A percentile compares a stretch with the other conserved stretches of the same genome.
These are phyloP conservation scores for Sporothrix luriei DNA, from an alignment of 2,329 filamentous ascomycete genomes.

Conservation along the genomic window DNA sequence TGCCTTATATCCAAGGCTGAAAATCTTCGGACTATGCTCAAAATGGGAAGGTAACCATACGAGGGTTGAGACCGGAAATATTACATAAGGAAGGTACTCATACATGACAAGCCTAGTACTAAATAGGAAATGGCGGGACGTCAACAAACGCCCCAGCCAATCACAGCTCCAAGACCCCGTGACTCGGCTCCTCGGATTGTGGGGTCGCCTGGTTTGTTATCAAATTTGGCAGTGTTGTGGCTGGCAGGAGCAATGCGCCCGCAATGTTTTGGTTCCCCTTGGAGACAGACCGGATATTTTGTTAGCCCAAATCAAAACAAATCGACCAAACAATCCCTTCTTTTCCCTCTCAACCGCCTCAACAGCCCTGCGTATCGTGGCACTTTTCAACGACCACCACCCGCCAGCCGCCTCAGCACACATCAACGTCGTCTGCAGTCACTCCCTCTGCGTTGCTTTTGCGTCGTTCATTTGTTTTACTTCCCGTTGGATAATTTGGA, in stretches of 20 bases:
- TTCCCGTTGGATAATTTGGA: constrained; percentile 32
- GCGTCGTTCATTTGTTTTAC: background rate
- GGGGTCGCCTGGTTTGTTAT: constrained; percentile 26
- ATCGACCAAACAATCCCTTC: constrained; percentile 36
- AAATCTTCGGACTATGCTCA: background rate
- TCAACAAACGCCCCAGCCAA: constrained; percentile 22
- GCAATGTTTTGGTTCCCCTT: constrained; percentile 37
- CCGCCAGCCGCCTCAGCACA: constrained; percentile 25
- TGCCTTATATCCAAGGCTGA: background rate
- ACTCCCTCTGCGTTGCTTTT: constrained; percentile 19
- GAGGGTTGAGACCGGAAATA: too few relatives aligned
- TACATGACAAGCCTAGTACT: constrained; percentile 1
- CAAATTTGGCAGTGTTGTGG: constrained; percentile 29
- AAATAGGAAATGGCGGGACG: background rate
- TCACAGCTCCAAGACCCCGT: constrained; percentile 20
- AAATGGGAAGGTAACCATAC: background rate
- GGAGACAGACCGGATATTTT: constrained; percentile 36
- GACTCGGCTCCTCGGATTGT: constrained; percentile 29
- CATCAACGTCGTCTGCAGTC: constrained; percentile 17
- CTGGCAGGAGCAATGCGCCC: constrained; percentile 31
- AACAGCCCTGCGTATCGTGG: constrained; percentile 28
- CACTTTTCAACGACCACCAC: constrained; percentile 25
- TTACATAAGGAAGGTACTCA: background rate
- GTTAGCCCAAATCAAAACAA: constrained; percentile 40
- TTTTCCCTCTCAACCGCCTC: constrained; percentile 26